Percentiles rank a stretch among this genome's conserved stretches.
Conservation (phyloP, 208 protist genomes). For the Angomonas deanei region DNA sequence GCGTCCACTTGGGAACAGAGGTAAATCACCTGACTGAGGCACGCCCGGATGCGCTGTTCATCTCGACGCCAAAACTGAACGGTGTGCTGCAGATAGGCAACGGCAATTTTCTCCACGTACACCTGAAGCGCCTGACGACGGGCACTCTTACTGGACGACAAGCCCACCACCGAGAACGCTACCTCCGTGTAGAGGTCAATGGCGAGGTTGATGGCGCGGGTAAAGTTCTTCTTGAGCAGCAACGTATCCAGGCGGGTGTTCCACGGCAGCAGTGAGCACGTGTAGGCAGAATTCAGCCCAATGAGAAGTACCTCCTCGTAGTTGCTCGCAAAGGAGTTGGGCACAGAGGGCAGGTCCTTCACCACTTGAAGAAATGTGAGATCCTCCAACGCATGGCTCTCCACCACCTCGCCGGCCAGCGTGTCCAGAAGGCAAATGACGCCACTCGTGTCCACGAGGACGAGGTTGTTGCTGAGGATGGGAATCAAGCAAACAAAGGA, state of each 20-base stretch:
- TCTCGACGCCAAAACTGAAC: background rate
- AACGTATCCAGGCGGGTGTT: constrained; percentile 47
- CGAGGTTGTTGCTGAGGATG: constrained; percentile 29
- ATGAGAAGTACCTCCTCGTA: constrained; percentile 28
- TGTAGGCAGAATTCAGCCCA: constrained; percentile 26
- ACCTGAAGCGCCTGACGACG: constrained; percentile 31
- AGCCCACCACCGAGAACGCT: constrained; percentile 48
- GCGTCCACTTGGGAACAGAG: constrained; percentile 47
- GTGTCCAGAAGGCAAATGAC: constrained; percentile 47
- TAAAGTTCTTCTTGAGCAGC: constrained; percentile 27
- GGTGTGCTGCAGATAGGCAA: constrained; percentile 24
- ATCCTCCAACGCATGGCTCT: constrained; percentile 24
- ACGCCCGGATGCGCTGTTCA: background rate
- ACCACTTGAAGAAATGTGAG: constrained; percentile 18
- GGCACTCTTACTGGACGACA: constrained; percentile 22
- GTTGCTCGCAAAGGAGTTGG: constrained; percentile 16
- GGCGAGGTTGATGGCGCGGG: constrained; percentile 53
- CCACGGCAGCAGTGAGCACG: constrained; percentile 61
- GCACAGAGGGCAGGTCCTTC: constrained; percentile 19
- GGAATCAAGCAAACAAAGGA: constrained; percentile 39
- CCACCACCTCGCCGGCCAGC: constrained; percentile 43
- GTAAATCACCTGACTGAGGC: constrained; percentile 15
- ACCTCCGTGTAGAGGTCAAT: constrained; percentile 58
- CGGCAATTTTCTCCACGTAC: constrained; percentile 43
- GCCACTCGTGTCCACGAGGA: constrained; percentile 41